Base-by-base conservation (phyloP, 345 rosid species). In the Arabidopsis arenosa region DNA sequence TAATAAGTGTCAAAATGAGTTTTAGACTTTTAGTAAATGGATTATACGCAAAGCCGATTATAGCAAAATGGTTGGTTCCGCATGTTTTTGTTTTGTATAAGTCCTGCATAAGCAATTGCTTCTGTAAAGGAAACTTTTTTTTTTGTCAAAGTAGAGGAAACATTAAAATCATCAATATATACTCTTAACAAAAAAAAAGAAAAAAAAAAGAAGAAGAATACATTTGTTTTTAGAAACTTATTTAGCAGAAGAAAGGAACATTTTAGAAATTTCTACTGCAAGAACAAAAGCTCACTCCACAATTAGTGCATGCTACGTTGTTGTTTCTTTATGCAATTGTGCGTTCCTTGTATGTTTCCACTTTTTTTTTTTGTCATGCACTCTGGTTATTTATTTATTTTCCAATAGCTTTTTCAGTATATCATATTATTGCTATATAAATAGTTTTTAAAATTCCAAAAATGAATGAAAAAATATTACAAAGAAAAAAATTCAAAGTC, bases 301-400 rank as follows among this genome's bases (percentile, higher is more conserved):
- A 61, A 18, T 18, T 18, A 61, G 49, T 39, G 66, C 49, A 61
- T 61, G 47, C 15, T 37, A 60, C 30, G 32, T 60, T 37, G 48
- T 37, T 18, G 10, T 60, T 39, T 60, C 33, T 61, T 40, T 61
- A 13, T 1, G 32, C 11, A 61, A 26, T 12, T 40, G 66, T 61
- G 65, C 65, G 33, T 18, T 39, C 33, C 65, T 37, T 39, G 49
- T 61, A 40, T 61, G 66, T 21, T 61, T 61, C 66, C 66, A 61
- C 48, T 1, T 9, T 36, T 18, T 35, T 59, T 13, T 57, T 15
- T 9, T 33, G 62, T 33, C 37, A 53, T 54, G 59, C 59, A 6
- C 9, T 54, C 59, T 28, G n/a, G 5, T 56, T 56, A 1, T 52
- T 52, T 52, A 52, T 23, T 23, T 52, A 52, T 23, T 23, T 23